These are phyloP conservation scores for Pseudogymnoascus sp. DNA, from an alignment of 2,329 filamentous ascomycete species.

Conservation along the genomic window DNA sequence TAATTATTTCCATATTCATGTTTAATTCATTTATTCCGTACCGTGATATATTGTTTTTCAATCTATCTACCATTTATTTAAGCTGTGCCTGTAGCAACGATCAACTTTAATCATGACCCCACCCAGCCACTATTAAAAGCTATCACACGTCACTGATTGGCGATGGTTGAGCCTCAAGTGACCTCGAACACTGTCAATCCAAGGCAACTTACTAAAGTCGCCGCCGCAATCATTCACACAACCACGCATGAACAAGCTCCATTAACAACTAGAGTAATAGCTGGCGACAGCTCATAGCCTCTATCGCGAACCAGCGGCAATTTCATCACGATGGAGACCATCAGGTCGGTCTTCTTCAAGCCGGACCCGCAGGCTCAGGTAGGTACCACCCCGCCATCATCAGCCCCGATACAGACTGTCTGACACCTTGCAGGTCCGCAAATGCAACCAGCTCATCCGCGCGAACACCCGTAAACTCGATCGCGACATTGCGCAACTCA, in stretches of 20 bases:
- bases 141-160: conserved; percentile 8
- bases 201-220: conserved; percentile 1
- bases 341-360: conserved; percentile 81
- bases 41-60: neutral
- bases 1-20: neutral
- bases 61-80: neutral
- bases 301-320: neutral
- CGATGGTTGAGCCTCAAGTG: conserved; percentile 9
- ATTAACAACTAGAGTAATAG: neutral
- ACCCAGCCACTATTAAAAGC: conserved; percentile 1
- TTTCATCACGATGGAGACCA: conserved; percentile 64
- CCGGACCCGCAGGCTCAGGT: conserved; percentile 93
- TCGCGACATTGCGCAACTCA: conserved; percentile 77
- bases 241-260: conserved; percentile 4
- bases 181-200: conserved; percentile 1
- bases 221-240: conserved; percentile 1
- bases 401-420: conserved; percentile 12
- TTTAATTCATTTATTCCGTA: neutral
- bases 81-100: neutral
- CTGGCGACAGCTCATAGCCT: conserved; percentile 7
- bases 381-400: conserved; percentile 26
- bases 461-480: conserved; percentile 89
- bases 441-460: conserved; percentile 88
- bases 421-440: conserved; percentile 61
- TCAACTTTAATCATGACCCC: conserved; percentile 5